Conservation (phyloP, 257 asterid genomes). For the Salvia rosmarinus region DNA sequence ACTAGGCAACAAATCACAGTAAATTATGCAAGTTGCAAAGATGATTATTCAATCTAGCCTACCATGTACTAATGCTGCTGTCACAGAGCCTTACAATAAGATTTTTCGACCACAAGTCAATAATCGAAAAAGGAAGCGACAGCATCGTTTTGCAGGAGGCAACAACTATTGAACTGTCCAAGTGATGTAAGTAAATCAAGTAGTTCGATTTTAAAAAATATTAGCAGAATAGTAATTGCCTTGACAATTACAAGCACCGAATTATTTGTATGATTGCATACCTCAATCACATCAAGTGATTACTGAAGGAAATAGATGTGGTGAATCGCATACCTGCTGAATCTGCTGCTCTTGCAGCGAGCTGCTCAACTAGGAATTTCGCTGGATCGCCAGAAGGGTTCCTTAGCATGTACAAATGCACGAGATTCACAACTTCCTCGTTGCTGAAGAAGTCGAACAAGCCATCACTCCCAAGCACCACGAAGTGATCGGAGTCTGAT, state of each 20-base stretch:
- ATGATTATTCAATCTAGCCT: slow-evolving; percentile 30
- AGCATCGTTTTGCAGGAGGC: neutral
- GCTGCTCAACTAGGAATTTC: slow-evolving; percentile 82
- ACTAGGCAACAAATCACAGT: slow-evolving; percentile 12
- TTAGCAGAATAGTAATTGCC: neutral
- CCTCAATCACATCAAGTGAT: slow-evolving; percentile 6
- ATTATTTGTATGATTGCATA: slow-evolving; percentile 18
- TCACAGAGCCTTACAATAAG: slow-evolving; percentile 23
- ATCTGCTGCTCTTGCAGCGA: slow-evolving; percentile 87
- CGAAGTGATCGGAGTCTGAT: slow-evolving; percentile 73
- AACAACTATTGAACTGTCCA: neutral
- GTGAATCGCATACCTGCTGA: slow-evolving; percentile 68
- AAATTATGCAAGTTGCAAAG: slow-evolving; percentile 17
- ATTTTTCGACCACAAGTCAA: slow-evolving; percentile 34
- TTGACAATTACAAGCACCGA: neutral
- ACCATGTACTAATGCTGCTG: slow-evolving; percentile 20
- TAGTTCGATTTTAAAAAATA: slow-evolving; percentile 21
- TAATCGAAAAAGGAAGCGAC: slow-evolving; percentile 26
- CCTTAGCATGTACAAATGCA: slow-evolving; percentile 53
- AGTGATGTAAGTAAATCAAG: slow-evolving; percentile 35
- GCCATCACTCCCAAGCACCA: slow-evolving; percentile 95
- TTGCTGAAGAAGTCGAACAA: slow-evolving; percentile 93
- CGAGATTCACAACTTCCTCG: slow-evolving; percentile 78
- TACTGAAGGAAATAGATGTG: neutral
- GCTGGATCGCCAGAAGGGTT: slow-evolving; percentile 94